Conservation (phyloP, 2,329 filamentous ascomycete genomes). For the Colletotrichum melonis region DNA sequence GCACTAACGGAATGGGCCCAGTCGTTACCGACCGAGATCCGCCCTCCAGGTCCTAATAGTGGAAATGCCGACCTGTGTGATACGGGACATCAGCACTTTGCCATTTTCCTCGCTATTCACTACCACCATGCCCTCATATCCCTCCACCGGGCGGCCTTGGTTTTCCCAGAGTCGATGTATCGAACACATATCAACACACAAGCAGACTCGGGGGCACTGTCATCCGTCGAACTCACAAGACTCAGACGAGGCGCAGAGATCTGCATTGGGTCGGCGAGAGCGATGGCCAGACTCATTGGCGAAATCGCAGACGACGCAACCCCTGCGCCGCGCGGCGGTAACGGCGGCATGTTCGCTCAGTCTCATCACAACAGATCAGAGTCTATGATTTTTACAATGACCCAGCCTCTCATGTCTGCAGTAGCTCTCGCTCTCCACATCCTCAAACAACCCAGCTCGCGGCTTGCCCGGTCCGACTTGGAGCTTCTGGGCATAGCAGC, state of each 20-base stretch:
- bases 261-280: constrained; percentile 20
- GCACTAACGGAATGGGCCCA: constrained; percentile 35
- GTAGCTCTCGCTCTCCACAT: constrained; percentile 38
- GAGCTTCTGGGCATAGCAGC: constrained; percentile 36
- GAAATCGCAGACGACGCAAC: constrained; percentile 22
- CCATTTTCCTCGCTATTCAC: constrained; percentile 5
- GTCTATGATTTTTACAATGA: constrained; percentile 16
- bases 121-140: constrained; percentile 36
- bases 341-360: background rate
- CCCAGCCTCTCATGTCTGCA: constrained; percentile 36
- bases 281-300: constrained; percentile 11
- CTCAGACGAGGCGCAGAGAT: constrained; percentile 11
- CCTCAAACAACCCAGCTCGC: constrained; percentile 33
- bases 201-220: background rate
- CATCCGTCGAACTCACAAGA: constrained; percentile 13
- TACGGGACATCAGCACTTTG: constrained; percentile 11
- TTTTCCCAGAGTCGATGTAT: constrained; percentile 36
- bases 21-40: constrained; percentile 27
- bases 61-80: constrained; percentile 5
- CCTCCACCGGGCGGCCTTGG: constrained; percentile 34
- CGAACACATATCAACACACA: constrained; percentile 33
- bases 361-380: background rate
- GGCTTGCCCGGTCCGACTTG: constrained; percentile 38
- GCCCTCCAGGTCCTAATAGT: background rate
- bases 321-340: background rate